Base-by-base conservation (phyloP, 208 protist species). In the Strigomonas oncopelti region DNA sequence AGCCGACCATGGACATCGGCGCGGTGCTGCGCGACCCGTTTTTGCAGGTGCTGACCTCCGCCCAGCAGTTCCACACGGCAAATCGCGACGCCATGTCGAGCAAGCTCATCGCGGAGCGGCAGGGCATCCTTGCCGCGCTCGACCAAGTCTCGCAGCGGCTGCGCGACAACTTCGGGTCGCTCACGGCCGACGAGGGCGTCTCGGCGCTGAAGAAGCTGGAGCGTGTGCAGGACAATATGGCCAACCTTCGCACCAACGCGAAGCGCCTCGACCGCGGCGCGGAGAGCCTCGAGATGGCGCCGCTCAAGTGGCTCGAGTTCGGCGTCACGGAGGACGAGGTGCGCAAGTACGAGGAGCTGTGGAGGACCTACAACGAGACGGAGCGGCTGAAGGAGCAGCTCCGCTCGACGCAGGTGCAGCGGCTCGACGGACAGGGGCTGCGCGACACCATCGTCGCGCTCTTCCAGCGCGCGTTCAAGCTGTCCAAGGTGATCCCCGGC, bases 301-400 rank as follows among this genome's bases (percentile, higher is more conserved):
- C 83, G 38, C 77, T 92, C 45, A 84, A 83, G 61, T 88, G 90
- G 77, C 84, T 83, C 11, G 84, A 86, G 53, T 85, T 91, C 66
- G 81, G 74, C 53, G 72, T 85, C 32, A 65, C 72, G 16, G 84
- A 92, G 64, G 71, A 81, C 9, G 75, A 84, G 32, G 60, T 93
- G 18, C 73, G 83, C 38, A 85, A 82, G n/a, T 91, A 88, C 60
- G 74, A 92, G 42, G 80, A 93, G 53, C 69, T 93, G 25, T 93
- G 87, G 87, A 76, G 69, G 14, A 68, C 81, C 11, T 51, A 75
- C 63, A 75, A 89, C 29, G 88, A 94, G 59, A 78, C 77, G 22
- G 71, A 81, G 16, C 11, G 83, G 52, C 75, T 97, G 31, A 84
- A 80, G 60, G 76, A 80, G 32, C 80, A 68, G 29, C 84, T 90